Percentiles rank a stretch among this genome's conserved stretches.
These are phyloP conservation scores for Wolfiporia cocos DNA, from an alignment of 1,284 basidiomycete genomes.

Conservation along the genomic window DNA sequence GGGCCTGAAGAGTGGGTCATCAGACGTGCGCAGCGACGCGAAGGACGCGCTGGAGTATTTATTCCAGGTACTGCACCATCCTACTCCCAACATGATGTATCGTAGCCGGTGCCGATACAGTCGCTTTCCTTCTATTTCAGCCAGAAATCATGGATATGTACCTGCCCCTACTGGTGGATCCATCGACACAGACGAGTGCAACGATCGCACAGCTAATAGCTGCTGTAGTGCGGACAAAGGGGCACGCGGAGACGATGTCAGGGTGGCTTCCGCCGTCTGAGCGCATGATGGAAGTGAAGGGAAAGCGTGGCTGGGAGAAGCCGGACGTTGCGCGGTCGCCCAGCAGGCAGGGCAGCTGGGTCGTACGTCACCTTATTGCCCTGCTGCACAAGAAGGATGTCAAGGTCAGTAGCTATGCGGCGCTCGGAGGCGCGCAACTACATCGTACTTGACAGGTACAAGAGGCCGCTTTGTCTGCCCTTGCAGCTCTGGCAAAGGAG, in stretches of 20 bases:
- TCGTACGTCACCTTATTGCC: constrained; percentile 40
- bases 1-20: constrained; percentile 45
- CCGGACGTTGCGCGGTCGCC: constrained; percentile 35
- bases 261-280: constrained; percentile 60
- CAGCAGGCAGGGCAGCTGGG: constrained; percentile 50
- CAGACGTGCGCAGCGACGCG: constrained; percentile 44
- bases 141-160: constrained; percentile 57
- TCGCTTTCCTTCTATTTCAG: constrained; percentile 23
- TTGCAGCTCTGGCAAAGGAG: constrained; percentile 69
- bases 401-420: constrained; percentile 34
- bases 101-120: constrained; percentile 3
- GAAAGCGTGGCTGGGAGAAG: constrained; percentile 65
- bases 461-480: constrained; percentile 63
- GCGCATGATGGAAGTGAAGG: constrained; percentile 45
- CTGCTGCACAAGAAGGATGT: constrained; percentile 44
- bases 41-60: constrained; percentile 49
- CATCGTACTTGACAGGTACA: constrained; percentile 39
- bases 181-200: constrained; percentile 32
- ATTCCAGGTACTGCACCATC: constrained; percentile 45
- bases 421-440: neutral
- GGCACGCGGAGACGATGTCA: constrained; percentile 51
- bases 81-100: neutral
- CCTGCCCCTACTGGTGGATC: constrained; percentile 51
- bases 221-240: constrained; percentile 40
- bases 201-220: constrained; percentile 55